These are phyloP conservation scores for Ceratocystiopsis brevicomis DNA, from an alignment of 2,329 filamentous ascomycete genomes.

Conservation along the genomic window DNA sequence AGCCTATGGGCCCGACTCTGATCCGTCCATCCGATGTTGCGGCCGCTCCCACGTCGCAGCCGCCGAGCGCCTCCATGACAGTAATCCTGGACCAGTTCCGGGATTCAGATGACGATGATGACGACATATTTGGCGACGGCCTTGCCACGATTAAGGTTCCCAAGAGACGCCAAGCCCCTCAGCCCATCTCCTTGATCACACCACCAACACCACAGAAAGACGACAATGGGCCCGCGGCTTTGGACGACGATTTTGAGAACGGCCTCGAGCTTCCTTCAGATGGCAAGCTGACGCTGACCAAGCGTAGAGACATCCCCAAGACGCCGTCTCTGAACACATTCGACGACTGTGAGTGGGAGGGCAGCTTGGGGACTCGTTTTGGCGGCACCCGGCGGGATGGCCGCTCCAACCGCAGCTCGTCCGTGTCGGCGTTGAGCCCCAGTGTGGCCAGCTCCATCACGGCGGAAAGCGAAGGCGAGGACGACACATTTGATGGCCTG, in stretches of 20 bases:
- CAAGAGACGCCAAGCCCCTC: constrained; percentile 34
- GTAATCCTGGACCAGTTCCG: constrained; percentile 45
- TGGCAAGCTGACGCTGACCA: constrained; percentile 45
- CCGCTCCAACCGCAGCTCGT: constrained; percentile 69
- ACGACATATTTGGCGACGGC: constrained; percentile 45
- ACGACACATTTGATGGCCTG: constrained; percentile 80
- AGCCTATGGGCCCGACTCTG: constrained; percentile 30
- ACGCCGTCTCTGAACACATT: constrained; percentile 36
- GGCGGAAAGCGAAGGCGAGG: constrained; percentile 82
- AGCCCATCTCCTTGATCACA: constrained; percentile 33
- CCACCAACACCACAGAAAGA: constrained; percentile 35
- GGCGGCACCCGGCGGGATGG: constrained; percentile 67
- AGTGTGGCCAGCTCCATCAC: constrained; percentile 85
- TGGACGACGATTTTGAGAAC: constrained; percentile 49
- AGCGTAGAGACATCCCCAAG: constrained; percentile 40
- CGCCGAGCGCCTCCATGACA: constrained; percentile 17
- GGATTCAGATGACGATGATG: constrained; percentile 39
- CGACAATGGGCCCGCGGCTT: constrained; percentile 17
- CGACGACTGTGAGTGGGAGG: constrained; percentile 89
- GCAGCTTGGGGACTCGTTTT: constrained; percentile 77
- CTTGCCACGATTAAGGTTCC: constrained; percentile 49
- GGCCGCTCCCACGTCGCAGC: constrained; percentile 14
- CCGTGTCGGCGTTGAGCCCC: constrained; percentile 74
- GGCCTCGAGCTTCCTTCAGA: constrained; percentile 55
- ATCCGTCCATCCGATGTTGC: constrained; percentile 10